Evolutionary conservation across 1,284 basidiomycete species (phyloP), one percentile per base, ranked within the genome.

Genomic region (Moesziomyces globuligerus): DNA sequence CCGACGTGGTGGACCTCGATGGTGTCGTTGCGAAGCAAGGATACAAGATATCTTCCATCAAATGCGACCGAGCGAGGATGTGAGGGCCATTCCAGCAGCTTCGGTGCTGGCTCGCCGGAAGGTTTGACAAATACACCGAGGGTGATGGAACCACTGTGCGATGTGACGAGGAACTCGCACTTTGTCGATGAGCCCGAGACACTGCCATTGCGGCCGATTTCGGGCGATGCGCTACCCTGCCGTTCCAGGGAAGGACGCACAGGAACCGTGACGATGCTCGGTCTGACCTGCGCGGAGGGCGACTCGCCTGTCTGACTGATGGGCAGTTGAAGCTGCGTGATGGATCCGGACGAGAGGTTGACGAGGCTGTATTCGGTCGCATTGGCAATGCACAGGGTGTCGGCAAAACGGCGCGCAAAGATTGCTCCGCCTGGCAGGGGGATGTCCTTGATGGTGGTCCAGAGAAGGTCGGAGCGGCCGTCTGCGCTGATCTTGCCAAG

Each of bases 41-140:
- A 75, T 25, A 74, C 56, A 21, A 81, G 48, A 36, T 74, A 52
- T 11, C 57, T 53, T 42, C 52, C 55, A 18, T 73, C 67, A n/a
- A 45, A 62, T 10, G 60, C 68, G n/a, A 81, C 64, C 4, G 76
- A 68, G 11, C 80, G 69, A 10, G 80, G 80, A 65, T 81, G 80
- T 6, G 72, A 73, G 10, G 74, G 75, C 79, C 79, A 81, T 48
- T 81, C 80, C 25, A 81, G 46, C n/a, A 81, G 57, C 49, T 71
- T 76, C 4, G 76, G 74, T 4, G 72, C 72, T 3, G 78, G 78
- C 58, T 81, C 80, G 36, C 80, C 80, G 7, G 77, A 68, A 4
- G 68, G 43, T 21, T 55, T 74, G 47, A 81, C 60, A 46, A 81
- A 81, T 7, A 79, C 80, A 15, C 80, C 80, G 7, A 81, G 57